Evolutionary conservation across 352 stramenopile genomes (phyloP).

Genomic region (Pythium plurisporium): DNA sequence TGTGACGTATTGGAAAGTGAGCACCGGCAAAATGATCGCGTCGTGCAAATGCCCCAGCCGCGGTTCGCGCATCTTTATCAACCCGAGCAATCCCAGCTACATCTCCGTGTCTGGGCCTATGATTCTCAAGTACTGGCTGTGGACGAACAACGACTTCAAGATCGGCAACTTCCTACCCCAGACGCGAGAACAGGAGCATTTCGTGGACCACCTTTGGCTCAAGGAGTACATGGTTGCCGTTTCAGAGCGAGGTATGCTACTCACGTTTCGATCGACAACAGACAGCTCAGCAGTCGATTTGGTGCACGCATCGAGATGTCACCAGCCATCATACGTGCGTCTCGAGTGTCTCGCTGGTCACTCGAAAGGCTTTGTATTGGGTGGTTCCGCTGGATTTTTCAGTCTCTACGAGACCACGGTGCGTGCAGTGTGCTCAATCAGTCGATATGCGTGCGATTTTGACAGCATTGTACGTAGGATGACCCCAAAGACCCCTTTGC

Average conservation of each 20-base stretch:
- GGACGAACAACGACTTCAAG: constrained; percentile 73
- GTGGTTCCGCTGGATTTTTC: constrained; percentile 66
- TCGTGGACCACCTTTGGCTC: constrained; percentile 76
- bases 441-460: too few relatives aligned
- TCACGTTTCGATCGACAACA: constrained; percentile 53
- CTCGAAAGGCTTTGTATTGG: constrained; percentile 71
- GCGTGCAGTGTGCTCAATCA: too few relatives aligned
- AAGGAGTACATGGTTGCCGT: constrained; percentile 69
- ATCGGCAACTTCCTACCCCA: constrained; percentile 74
- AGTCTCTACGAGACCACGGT: constrained; percentile 74
- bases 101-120: constrained; percentile 73
- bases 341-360: constrained; percentile 65
- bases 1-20: constrained; percentile 80
- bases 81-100: constrained; percentile 60
- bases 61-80: constrained; percentile 63
- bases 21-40: constrained; percentile 67
- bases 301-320: constrained; percentile 56
- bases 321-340: constrained; percentile 61
- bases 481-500: constrained; percentile 74
- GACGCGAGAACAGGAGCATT: constrained; percentile 76
- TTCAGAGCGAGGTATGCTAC: constrained; percentile 58
- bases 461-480: constrained; percentile 31
- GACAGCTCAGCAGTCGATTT: constrained; percentile 58
- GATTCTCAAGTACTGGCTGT: constrained; percentile 75
- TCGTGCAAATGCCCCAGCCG: constrained; percentile 65